Evolutionary conservation across 495 filamentous ascomycete genomes (phyloP).

Genomic region (Annulohypoxylon stygium): DNA sequence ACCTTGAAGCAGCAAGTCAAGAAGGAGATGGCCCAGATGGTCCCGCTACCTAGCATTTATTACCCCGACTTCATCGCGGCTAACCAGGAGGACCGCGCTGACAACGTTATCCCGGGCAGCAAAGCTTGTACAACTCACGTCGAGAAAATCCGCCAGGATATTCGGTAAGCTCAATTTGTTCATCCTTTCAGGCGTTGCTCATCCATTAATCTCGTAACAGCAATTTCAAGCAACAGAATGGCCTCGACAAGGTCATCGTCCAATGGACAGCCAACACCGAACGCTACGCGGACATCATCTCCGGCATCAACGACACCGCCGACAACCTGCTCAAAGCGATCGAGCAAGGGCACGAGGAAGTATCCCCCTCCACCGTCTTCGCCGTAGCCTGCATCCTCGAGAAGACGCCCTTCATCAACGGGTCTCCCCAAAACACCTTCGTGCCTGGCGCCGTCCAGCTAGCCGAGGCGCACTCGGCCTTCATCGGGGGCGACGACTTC

Average conservation of each 20-base stretch:
- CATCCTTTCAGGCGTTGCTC: background rate
- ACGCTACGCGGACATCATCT: slow-evolving; percentile 88
- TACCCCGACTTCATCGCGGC: slow-evolving; percentile 99
- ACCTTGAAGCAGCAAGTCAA: slow-evolving; percentile 87
- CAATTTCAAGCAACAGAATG: slow-evolving; percentile 89
- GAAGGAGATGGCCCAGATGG: slow-evolving; percentile 92
- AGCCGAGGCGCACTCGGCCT: slow-evolving; percentile 87
- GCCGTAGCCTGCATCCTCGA: slow-evolving; percentile 95
- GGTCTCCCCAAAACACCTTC: slow-evolving; percentile 98
- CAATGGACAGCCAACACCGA: slow-evolving; percentile 99
- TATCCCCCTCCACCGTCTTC: slow-evolving; percentile 95
- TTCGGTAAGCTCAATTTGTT: slow-evolving; percentile 71
- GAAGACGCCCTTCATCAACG: slow-evolving; percentile 95
- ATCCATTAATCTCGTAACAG: slow-evolving; percentile 60
- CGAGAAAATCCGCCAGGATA: slow-evolving; percentile 93
- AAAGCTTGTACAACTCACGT: slow-evolving; percentile 90
- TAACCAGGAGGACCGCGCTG: slow-evolving; percentile 97
- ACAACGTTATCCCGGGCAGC: slow-evolving; percentile 86
- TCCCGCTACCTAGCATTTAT: slow-evolving; percentile 94
- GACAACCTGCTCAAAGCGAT: slow-evolving; percentile 93
- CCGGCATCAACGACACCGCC: slow-evolving; percentile 95
- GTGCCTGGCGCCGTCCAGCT: slow-evolving; percentile 92
- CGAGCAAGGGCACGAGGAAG: slow-evolving; percentile 85
- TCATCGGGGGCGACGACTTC: slow-evolving; percentile 99
- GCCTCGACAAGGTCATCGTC: slow-evolving; percentile 94